phyloP scores from a whole-genome alignment of 768 basidiomycete species.

The Epithele typhae region DNA sequence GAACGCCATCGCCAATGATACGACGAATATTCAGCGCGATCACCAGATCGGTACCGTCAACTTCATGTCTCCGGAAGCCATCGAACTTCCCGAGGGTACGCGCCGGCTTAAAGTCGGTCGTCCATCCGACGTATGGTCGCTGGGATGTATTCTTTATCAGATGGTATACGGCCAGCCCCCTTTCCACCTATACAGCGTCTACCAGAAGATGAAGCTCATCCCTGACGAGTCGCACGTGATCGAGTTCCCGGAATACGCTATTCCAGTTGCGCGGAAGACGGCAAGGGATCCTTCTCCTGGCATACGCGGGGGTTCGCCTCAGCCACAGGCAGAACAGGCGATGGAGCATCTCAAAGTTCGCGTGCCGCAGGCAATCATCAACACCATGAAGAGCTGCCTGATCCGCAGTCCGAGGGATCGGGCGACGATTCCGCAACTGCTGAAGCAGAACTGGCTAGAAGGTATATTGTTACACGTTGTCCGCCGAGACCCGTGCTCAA shows the following conservation, averaged over 20 bases:
- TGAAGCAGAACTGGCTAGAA: constrained; percentile 79
- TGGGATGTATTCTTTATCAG: constrained; percentile 97
- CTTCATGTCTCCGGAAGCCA: constrained; percentile 98
- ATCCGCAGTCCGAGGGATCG: constrained; percentile 76
- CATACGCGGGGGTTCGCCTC: too few species aligned
- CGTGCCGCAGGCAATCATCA: constrained; percentile 76
- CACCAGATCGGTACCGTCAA: constrained; percentile 97
- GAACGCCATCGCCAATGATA: constrained; percentile 97
- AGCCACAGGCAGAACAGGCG: constrained; percentile 16
- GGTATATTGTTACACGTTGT: constrained; percentile 37
- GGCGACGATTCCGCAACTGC: constrained; percentile 81
- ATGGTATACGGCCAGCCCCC: constrained; percentile 96
- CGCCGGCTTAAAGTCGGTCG: constrained; percentile 91
- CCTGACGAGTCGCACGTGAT: constrained; percentile 74
- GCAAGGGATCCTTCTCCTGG: constrained; percentile 32
- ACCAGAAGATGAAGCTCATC: constrained; percentile 92
- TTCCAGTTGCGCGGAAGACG: constrained; percentile 25
- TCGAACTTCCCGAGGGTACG: constrained; percentile 84
- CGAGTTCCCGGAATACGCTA: constrained; percentile 71
- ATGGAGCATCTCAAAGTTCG: constrained; percentile 63
- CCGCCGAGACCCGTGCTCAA: too few species aligned
- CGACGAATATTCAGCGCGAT: constrained; percentile 96
- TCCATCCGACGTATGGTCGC: constrained; percentile 95
- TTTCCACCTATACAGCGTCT: constrained; percentile 79
- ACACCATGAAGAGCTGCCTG: constrained; percentile 79